Percentiles rank a stretch among this genome's conserved stretches.
Conservation (phyloP, 2,329 filamentous ascomycete genomes). For the Curvularia sp. region DNA sequence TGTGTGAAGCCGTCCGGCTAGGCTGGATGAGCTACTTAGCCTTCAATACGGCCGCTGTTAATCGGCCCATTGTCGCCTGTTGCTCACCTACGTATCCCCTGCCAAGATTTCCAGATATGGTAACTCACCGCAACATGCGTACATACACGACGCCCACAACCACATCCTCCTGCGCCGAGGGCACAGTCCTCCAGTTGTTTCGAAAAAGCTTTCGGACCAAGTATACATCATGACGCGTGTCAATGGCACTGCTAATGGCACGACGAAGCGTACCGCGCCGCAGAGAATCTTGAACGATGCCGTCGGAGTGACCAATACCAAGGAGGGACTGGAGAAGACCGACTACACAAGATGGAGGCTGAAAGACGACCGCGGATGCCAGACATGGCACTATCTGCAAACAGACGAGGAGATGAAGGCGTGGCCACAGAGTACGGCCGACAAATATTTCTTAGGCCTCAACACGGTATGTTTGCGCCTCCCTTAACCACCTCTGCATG, state of each 20-base stretch:
- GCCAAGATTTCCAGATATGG: conserved; percentile 30
- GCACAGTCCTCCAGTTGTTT: conserved; percentile 2
- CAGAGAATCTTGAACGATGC: conserved; percentile 21
- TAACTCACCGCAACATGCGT: conserved; percentile 15
- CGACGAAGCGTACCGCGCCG: conserved; percentile 24
- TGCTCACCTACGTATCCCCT: conserved; percentile 17
- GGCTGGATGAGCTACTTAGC: neutral
- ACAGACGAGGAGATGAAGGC: conserved; percentile 72
- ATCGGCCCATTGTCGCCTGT: neutral
- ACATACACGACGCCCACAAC: conserved; percentile 4
- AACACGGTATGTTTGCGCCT: conserved; percentile 66
- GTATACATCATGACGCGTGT: conserved; percentile 26
- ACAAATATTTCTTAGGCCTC: conserved; percentile 86
- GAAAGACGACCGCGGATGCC: conserved; percentile 79
- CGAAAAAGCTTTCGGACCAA: neutral
- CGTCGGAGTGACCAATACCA: conserved; percentile 23
- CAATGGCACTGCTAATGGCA: conserved; percentile 36
- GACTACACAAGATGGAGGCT: conserved; percentile 86
- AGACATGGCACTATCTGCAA: conserved; percentile 91
- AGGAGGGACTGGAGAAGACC: conserved; percentile 60
- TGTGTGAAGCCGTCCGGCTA: neutral
- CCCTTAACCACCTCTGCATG: neutral
- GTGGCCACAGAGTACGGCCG: conserved; percentile 89
- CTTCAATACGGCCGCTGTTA: neutral
- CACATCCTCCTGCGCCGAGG: conserved; percentile 11